Evolutionary conservation across 2,329 filamentous ascomycete species (phyloP).

Genomic region (Balansia obtecta): DNA sequence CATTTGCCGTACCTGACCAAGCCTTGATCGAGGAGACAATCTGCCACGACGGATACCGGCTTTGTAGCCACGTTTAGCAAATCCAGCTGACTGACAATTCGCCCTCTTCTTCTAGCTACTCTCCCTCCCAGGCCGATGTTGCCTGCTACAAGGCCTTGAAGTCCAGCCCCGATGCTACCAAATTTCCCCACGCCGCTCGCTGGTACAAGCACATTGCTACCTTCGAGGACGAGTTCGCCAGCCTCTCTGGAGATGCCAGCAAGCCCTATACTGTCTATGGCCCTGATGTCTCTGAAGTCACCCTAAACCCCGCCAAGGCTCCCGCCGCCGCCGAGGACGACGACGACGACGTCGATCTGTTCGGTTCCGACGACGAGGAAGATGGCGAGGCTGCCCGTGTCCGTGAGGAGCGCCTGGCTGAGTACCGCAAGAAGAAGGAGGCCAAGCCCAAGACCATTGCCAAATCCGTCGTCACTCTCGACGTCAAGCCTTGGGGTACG

Average conservation of each 20-base stretch:
- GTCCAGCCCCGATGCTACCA: conserved; percentile 61
- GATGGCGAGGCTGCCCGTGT: conserved; percentile 74
- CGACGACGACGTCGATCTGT: conserved; percentile 80
- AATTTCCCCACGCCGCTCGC: conserved; percentile 87
- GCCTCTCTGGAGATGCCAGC: conserved; percentile 79
- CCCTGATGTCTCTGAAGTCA: conserved; percentile 65
- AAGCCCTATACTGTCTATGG: conserved; percentile 86
- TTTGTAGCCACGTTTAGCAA: neutral
- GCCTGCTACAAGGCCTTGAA: conserved; percentile 85
- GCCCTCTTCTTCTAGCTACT: conserved; percentile 27
- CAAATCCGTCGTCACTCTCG: conserved; percentile 91
- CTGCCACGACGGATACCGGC: neutral
- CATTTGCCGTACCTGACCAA: no score
- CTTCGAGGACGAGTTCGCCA: conserved; percentile 85
- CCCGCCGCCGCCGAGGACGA: conserved; percentile 55
- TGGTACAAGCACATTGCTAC: conserved; percentile 99
- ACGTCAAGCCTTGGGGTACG: conserved; percentile 97
- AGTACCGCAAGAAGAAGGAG: conserved; percentile 96
- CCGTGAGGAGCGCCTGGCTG: conserved; percentile 80
- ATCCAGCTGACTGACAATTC: neutral
- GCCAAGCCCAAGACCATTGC: conserved; percentile 81
- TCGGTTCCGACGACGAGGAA: conserved; percentile 87
- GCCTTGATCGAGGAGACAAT: no score
- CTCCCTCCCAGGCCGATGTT: conserved; percentile 88
- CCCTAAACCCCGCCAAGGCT: conserved; percentile 78